phyloP scores from a whole-genome alignment of 352 stramenopile genomes.

The Phytophthora europaea region DNA sequence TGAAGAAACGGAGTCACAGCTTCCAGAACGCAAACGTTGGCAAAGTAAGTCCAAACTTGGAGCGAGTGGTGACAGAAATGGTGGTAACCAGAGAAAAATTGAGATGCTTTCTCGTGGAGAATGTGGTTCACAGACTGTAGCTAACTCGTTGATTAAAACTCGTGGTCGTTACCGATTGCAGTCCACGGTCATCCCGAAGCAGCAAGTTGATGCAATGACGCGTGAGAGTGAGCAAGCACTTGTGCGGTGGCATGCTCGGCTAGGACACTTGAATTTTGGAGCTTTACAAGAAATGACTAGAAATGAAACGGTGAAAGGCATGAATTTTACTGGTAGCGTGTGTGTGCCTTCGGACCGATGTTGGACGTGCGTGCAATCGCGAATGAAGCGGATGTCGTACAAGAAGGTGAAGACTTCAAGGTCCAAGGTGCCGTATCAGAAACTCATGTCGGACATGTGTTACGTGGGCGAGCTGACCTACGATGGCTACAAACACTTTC shows the following conservation, averaged over 20 bases:
- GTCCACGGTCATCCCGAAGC: background rate
- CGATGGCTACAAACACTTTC: slow-evolving; percentile 6
- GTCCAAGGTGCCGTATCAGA: background rate
- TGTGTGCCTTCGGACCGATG: background rate
- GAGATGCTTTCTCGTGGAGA: background rate
- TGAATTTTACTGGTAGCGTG: background rate
- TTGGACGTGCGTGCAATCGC: slow-evolving; percentile 8
- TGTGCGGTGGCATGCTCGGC: background rate
- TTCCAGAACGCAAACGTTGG: background rate
- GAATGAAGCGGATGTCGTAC: slow-evolving; percentile 8
- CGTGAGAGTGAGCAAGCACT: background rate
- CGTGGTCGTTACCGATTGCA: background rate
- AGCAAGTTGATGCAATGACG: background rate
- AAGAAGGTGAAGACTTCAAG: background rate
- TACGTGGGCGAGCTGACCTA: slow-evolving; percentile 3
- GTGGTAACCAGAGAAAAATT: background rate
- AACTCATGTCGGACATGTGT: background rate
- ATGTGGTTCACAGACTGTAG: background rate
- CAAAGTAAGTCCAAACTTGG: background rate
- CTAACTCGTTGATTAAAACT: background rate
- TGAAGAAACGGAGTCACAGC: background rate
- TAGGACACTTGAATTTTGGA: background rate
- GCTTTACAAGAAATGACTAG: background rate
- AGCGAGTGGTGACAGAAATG: background rate
- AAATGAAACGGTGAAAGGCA: background rate